Conservation (phyloP, 768 basidiomycete genomes). For the Tricholoma sp. region DNA sequence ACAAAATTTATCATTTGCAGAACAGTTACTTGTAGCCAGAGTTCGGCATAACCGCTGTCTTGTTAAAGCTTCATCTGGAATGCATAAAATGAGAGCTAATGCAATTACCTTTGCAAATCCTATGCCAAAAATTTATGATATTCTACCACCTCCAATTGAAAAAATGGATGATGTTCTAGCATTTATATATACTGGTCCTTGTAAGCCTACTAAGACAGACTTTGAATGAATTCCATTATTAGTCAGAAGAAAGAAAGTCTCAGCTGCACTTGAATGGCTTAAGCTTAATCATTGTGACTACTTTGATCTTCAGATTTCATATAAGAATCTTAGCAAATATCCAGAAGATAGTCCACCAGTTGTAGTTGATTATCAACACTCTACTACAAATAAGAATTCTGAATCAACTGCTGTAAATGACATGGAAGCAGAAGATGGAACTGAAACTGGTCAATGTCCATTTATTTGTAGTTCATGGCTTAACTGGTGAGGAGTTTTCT, state of each 20-base stretch:
- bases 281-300: conserved; percentile 31
- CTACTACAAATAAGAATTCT: conserved; percentile 15
- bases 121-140: conserved; percentile 21
- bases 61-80: conserved; percentile 21
- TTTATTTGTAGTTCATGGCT: conserved; percentile 34
- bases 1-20: not conserved
- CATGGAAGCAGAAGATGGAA: conserved; percentile 23
- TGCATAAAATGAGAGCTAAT: conserved; percentile 24
- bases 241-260: not conserved
- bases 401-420: conserved; percentile 23
- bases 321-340: conserved; percentile 19
- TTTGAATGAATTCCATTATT: conserved; percentile 7
- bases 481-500: conserved; percentile 21
- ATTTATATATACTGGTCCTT: conserved; percentile 28
- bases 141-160: too few species aligned
- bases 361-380: conserved; percentile 15
- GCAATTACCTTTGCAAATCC: conserved; percentile 26
- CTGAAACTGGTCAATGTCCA: conserved; percentile 23
- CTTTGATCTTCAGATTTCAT: conserved; percentile 24
- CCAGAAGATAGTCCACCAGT: conserved; percentile 18
- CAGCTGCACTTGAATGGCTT: conserved; percentile 29
- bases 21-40: not conserved
- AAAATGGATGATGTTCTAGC: conserved; percentile 16
- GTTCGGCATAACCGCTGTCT: conserved; percentile 14
- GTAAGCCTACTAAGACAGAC: conserved; percentile 20